These are phyloP conservation scores for Crassisporium funariophilum DNA, from an alignment of 768 basidiomycete species.

Conservation along the genomic window DNA sequence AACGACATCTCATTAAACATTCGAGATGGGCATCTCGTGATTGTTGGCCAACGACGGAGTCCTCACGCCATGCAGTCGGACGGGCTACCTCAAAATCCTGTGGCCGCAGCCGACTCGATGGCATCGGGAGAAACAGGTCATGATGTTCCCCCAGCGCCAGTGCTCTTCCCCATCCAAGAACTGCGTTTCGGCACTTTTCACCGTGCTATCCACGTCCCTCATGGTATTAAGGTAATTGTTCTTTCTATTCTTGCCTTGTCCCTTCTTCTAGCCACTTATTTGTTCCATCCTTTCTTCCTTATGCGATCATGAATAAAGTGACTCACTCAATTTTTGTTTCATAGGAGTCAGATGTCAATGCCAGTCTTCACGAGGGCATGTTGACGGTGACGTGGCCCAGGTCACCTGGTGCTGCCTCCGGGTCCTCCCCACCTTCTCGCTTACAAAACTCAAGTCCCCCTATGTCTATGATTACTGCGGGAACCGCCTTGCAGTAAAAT, in stretches of 20 bases:
- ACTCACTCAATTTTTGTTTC: conserved; percentile 25
- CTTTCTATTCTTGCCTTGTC: conserved; percentile 7
- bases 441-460: conserved; percentile 12
- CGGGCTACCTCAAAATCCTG: conserved; percentile 10
- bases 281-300: conserved; percentile 4
- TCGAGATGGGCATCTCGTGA: conserved; percentile 33
- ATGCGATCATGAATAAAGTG: conserved; percentile 8
- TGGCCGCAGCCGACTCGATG: conserved; percentile 10
- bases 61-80: conserved; percentile 15
- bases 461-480: conserved; percentile 15
- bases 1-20: conserved; percentile 37
- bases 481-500: conserved; percentile 17
- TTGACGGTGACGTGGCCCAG: conserved; percentile 47
- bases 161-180: conserved; percentile 32
- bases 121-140: conserved; percentile 15
- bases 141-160: neutral
- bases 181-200: conserved; percentile 47
- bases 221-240: conserved; percentile 38
- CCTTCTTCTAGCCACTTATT: too few relatives aligned
- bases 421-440: conserved; percentile 8
- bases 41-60: conserved; percentile 35
- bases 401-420: conserved; percentile 12
- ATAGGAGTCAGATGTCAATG: conserved; percentile 39
- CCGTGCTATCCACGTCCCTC: conserved; percentile 38
- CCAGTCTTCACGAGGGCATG: conserved; percentile 40